Conservation (phyloP, 2,329 filamentous ascomycete genomes). For the Penicillium sp. region DNA sequence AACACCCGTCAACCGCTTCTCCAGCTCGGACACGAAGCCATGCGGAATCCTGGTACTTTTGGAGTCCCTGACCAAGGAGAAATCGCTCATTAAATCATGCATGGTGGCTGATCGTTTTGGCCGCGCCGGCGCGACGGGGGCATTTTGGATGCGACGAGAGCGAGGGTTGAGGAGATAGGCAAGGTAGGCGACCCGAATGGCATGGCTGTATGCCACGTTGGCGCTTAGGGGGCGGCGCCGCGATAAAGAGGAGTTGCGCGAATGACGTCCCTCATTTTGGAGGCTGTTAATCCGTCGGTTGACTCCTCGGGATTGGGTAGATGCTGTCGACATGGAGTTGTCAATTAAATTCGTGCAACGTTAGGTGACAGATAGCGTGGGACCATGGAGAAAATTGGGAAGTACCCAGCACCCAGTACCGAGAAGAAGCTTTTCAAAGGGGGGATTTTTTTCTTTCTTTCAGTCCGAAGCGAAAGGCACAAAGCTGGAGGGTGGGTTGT, state of each 20-base stretch:
- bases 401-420: constrained; percentile 26
- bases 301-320: constrained; percentile 46
- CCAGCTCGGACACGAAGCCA: constrained; percentile 67
- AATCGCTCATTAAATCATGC: constrained; percentile 85
- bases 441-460: not conserved
- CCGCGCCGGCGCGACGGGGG: constrained; percentile 63
- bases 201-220: constrained; percentile 88
- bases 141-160: constrained; percentile 84
- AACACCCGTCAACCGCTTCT: constrained; percentile 78
- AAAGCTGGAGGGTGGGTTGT: constrained; percentile 16
- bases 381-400: constrained; percentile 35
- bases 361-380: constrained; percentile 28
- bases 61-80: constrained; percentile 64
- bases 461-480: not conserved
- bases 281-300: constrained; percentile 50
- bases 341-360: constrained; percentile 27
- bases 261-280: constrained; percentile 44
- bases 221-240: constrained; percentile 47
- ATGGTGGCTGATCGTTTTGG: constrained; percentile 70
- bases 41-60: constrained; percentile 71
- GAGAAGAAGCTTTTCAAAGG: constrained; percentile 7
- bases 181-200: constrained; percentile 85
- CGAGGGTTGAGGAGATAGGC: constrained; percentile 91
- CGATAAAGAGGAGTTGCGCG: constrained; percentile 45
- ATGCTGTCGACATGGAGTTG: constrained; percentile 49